These are phyloP conservation scores for Pseudozyma pruni DNA, from an alignment of 1,284 basidiomycete species.

Conservation along the genomic window DNA sequence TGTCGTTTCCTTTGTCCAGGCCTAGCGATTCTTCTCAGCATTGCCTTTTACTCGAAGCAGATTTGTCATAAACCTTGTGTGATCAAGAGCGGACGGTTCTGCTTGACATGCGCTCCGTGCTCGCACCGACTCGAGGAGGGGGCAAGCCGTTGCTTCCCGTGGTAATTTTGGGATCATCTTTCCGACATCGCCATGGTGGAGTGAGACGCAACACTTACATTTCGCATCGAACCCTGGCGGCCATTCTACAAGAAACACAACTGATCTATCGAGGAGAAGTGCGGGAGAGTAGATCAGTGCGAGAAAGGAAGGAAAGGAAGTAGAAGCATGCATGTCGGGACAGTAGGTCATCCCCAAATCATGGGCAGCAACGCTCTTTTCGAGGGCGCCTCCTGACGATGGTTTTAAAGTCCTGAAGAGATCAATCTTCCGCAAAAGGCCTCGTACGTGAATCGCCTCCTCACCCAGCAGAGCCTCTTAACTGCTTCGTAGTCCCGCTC, in stretches of 20 bases:
- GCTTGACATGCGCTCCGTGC: conserved; percentile 34
- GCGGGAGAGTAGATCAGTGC: too few relatives aligned
- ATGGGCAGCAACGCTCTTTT: conserved; percentile 45
- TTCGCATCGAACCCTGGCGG: background rate
- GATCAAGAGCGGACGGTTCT: background rate
- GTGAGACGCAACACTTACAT: too few relatives aligned
- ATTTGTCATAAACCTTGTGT: background rate
- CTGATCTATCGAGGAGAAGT: too few relatives aligned
- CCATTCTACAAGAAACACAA: too few relatives aligned
- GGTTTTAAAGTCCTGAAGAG: conserved; percentile 51
- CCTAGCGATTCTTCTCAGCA: conserved; percentile 23
- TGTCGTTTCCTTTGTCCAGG: background rate
- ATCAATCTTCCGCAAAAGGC: conserved; percentile 41
- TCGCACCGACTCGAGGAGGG: background rate
- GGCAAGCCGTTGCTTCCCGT: conserved; percentile 24
- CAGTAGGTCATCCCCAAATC: conserved; percentile 56
- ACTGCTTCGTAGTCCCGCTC: conserved; percentile 18
- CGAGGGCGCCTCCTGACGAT: conserved; percentile 54
- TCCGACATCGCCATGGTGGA: background rate
- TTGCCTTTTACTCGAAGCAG: conserved; percentile 49
- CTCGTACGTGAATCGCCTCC: conserved; percentile 32
- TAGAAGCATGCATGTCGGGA: conserved; percentile 30
- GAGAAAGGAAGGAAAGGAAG: background rate
- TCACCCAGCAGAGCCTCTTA: conserved; percentile 33
- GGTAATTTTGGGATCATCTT: background rate